These are phyloP conservation scores for Acanthamoeba lenticulata DNA, from an alignment of 208 protist genomes.

Conservation along the genomic window DNA sequence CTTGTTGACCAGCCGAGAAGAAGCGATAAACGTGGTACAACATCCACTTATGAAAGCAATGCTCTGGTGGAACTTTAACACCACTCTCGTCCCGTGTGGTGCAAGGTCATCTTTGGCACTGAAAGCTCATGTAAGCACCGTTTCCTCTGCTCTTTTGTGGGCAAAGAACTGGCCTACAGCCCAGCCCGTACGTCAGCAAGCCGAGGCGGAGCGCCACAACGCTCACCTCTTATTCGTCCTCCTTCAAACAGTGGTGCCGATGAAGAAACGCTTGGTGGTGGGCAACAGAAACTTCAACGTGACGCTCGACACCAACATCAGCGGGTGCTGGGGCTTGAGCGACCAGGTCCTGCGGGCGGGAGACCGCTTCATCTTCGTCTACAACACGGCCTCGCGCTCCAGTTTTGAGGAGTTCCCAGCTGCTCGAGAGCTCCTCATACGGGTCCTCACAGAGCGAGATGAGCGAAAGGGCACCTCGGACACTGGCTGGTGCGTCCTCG, in stretches of 20 bases:
- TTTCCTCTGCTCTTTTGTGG: background rate
- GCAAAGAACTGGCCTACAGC: background rate
- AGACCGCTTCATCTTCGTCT: conserved; percentile 72
- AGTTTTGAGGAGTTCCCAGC: conserved; percentile 61
- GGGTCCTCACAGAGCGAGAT: background rate
- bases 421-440: conserved; percentile 66
- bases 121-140: conserved; percentile 27
- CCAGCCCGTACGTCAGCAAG: background rate
- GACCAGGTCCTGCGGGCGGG: conserved; percentile 4
- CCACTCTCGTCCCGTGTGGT: background rate
- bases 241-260: background rate
- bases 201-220: background rate
- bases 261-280: background rate
- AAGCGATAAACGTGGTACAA: background rate
- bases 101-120: background rate
- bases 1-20: background rate
- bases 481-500: background rate
- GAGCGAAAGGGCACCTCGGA: background rate
- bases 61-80: too few relatives aligned
- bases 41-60: background rate
- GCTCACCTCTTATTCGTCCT: background rate
- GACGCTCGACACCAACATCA: conserved; percentile 9
- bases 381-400: conserved; percentile 68
- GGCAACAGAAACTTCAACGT: background rate
- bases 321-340: background rate